phyloP scores from a whole-genome alignment of 2,329 filamentous ascomycete species.

The Metarhizium rileyi region DNA sequence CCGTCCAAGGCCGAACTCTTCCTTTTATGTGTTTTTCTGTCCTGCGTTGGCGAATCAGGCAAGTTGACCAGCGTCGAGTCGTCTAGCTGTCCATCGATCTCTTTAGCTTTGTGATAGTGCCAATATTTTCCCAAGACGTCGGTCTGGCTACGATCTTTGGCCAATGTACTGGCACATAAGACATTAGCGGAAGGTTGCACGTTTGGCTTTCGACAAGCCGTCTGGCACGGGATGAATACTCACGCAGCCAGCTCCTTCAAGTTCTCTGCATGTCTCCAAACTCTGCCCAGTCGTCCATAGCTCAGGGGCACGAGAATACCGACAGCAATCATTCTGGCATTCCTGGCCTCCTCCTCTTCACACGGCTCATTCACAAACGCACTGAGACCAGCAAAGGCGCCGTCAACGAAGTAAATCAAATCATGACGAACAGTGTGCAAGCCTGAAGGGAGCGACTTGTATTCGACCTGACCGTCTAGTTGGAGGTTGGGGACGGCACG shows the following conservation, averaged over 20 bases:
- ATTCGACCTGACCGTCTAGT: slow-evolving; percentile 85
- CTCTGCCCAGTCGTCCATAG: slow-evolving; percentile 74
- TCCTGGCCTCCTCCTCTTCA: slow-evolving; percentile 64
- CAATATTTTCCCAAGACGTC: slow-evolving; percentile 70
- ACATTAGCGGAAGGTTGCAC: not conserved
- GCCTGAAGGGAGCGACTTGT: slow-evolving; percentile 90
- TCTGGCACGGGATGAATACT: slow-evolving; percentile 16
- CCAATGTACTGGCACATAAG: slow-evolving; percentile 42
- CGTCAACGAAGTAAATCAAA: slow-evolving; percentile 81
- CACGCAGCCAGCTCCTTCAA: slow-evolving; percentile 68
- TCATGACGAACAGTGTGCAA: slow-evolving; percentile 82
- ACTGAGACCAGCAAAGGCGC: slow-evolving; percentile 74
- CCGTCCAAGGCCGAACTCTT: slow-evolving; percentile 55
- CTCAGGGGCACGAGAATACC: slow-evolving; percentile 80
- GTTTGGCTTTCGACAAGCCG: not conserved
- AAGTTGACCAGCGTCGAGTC: slow-evolving; percentile 24
- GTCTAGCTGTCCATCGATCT: slow-evolving; percentile 16
- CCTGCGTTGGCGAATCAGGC: slow-evolving; percentile 22
- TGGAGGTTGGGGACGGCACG: slow-evolving; percentile 57
- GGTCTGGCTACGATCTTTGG: slow-evolving; percentile 53
- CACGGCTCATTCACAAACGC: slow-evolving; percentile 82
- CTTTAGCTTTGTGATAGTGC: slow-evolving; percentile 40
- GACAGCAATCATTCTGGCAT: slow-evolving; percentile 88
- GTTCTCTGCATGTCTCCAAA: slow-evolving; percentile 75
- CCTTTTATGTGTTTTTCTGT: slow-evolving; percentile 37